These are phyloP conservation scores for Helianthus tuberosus DNA, from an alignment of 129 eudicot genomes.

Conservation along the genomic window DNA sequence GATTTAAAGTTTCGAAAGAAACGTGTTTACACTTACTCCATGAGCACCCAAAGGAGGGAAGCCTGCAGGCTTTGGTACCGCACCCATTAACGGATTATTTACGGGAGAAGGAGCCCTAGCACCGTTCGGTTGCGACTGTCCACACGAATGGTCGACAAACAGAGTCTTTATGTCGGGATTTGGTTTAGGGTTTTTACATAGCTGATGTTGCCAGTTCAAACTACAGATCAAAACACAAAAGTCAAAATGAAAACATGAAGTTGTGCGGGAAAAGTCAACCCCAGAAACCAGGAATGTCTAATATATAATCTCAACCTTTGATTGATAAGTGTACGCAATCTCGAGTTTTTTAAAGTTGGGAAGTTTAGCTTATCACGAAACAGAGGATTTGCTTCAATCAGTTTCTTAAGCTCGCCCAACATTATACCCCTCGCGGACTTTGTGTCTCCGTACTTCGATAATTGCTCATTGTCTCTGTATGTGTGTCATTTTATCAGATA, in stretches of 20 bases:
- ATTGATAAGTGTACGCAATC: slow-evolving; percentile 72
- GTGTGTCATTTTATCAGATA: neutral
- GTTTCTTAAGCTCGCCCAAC: slow-evolving; percentile 64
- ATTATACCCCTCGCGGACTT: slow-evolving; percentile 68
- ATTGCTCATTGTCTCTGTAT: slow-evolving; percentile 62
- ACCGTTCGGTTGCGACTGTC: slow-evolving; percentile 84
- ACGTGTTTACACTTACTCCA: slow-evolving; percentile 58
- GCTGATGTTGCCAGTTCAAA: slow-evolving; percentile 91
- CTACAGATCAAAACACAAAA: slow-evolving; percentile 41
- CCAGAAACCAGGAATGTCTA: neutral
- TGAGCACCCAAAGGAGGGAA: slow-evolving; percentile 86
- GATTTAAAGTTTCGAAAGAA: neutral
- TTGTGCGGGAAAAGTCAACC: slow-evolving; percentile 6
- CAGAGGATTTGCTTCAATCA: slow-evolving; percentile 57
- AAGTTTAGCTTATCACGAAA: slow-evolving; percentile 66
- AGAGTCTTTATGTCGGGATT: slow-evolving; percentile 88
- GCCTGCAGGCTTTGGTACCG: slow-evolving; percentile 75
- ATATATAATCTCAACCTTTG: slow-evolving; percentile 51
- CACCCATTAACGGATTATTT: slow-evolving; percentile 70
- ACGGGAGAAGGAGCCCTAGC: slow-evolving; percentile 91
- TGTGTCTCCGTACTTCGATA: slow-evolving; percentile 63
- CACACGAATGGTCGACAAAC: slow-evolving; percentile 91
- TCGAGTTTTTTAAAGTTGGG: slow-evolving; percentile 64
- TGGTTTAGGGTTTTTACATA: slow-evolving; percentile 81
- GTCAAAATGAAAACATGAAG: slow-evolving; percentile 17